Percentiles rank a stretch among this genome's conserved stretches.
These are phyloP conservation scores for Fusarium dimerum DNA, from an alignment of 2,329 filamentous ascomycete species.

Conservation along the genomic window DNA sequence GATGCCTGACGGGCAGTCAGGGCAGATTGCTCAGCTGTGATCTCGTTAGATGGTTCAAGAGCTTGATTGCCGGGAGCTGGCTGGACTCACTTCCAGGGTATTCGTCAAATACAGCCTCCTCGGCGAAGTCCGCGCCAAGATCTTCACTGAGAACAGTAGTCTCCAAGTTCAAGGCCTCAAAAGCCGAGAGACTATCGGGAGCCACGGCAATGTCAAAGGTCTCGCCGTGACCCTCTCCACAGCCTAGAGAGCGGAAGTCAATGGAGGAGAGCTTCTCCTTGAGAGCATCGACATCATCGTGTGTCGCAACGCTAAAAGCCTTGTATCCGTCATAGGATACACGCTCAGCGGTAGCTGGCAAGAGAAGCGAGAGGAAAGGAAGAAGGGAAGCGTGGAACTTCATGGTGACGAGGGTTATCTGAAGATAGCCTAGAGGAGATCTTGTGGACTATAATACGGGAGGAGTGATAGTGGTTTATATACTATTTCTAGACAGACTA, in stretches of 20 bases:
- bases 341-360: conserved; percentile 1
- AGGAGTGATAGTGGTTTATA: not conserved
- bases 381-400: not conserved
- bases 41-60: not conserved
- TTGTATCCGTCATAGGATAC: conserved; percentile 29
- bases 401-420: conserved; percentile 1
- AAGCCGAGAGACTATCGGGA: conserved; percentile 18
- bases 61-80: not conserved
- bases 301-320: conserved; percentile 21
- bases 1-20: not conserved
- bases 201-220: conserved; percentile 29
- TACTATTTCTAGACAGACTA: not conserved
- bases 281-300: conserved; percentile 15
- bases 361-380: not conserved
- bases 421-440: not conserved
- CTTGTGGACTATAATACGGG: not conserved
- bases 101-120: conserved; percentile 18
- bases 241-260: conserved; percentile 20
- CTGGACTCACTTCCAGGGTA: conserved; percentile 12
- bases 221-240: conserved; percentile 15
- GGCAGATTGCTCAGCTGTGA: not conserved
- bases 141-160: conserved; percentile 22
- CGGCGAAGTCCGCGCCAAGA: conserved; percentile 23
- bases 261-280: conserved; percentile 22
- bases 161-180: conserved; percentile 25